Evolutionary conservation across 2,329 filamentous ascomycete genomes (phyloP), one percentile per base, ranked within the genome.

Genomic region (Fusarium aywerte): DNA sequence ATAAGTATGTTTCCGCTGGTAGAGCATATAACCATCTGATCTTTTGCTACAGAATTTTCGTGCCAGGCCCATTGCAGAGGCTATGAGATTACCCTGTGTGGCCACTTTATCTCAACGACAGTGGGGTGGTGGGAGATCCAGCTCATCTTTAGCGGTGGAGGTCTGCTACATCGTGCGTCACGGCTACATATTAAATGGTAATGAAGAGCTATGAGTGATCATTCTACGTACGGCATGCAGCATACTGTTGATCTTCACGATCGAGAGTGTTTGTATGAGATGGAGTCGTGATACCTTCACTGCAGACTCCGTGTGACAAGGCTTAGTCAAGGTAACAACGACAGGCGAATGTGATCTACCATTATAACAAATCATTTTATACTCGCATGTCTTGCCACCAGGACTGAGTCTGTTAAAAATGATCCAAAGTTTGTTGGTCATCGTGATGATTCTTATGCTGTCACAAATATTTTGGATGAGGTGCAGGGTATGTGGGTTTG

Each of bases 61-160:
- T 51, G 12, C 11, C 35, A 31, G 33, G 23, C 20, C 51, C 38
- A 32, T 48, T 42, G 25, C 7, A 23, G 15, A 39, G 21, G 18
- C 18, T 16, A 39, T 39, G 27, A 27, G 25, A 9, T 44, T 13
- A 21, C 31, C 42, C 4, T 10, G 27, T 13, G 40, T 58, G 51
- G 44, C 36, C n/a, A 36, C 38, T 33, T 20, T 29, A 12, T 21
- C 21, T 27, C 27, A 16, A 18, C 15, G 21, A 53, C 35, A 45
- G 58, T 51, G 58, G 43, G 29, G 60, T 63, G 38, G 45, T 49
- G 9, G 21, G 31, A 50, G 16, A 16, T 36, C 31, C 20, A 31
- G 20, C 25, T 27, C 33, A 20, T 45, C n/a, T 45, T 48, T 16
- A 51, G 58, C 52, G 60, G 39, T 42, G 43, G 58, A 45, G n/a